Base-by-base conservation (phyloP, 495 filamentous ascomycete genomes). In the Annulohypoxylon stygium region DNA sequence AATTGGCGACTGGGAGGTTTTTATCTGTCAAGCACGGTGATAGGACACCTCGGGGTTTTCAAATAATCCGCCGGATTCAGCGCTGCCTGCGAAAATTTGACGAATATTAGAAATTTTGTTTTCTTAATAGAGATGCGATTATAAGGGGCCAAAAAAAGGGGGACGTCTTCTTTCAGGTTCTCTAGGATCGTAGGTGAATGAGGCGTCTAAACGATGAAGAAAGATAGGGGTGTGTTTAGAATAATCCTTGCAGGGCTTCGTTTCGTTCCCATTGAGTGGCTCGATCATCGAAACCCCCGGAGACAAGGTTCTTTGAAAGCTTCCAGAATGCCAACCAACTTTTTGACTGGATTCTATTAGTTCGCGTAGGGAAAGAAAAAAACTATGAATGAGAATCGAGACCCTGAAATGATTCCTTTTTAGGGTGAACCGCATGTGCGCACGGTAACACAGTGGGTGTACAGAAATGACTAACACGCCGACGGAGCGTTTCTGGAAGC, bases 241-340 rank as follows among this genome's bases (percentile, higher is more conserved):
- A 41, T 34, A 0, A 37, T 11, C 67, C 72, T 18, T 67, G 67
- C 23, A 11, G 43, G 30, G 58, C 53, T 70, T 70, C 23, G 63
- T 59, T 58, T 69, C 58, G 67, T 61, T 58, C 50, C 47, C 51
- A 26, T 41, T 60, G 63, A 71, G 63, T 75, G 72, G 72, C 67
- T 71, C 67, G 67, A 71, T 75, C 72, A 41, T 68, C 54, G 50
- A 61, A 53, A 68, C 60, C 64, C 72, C 67, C 59, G 47, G 71
- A 70, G 60, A 69, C 55, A 62, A 68, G 58, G 60, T 75, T 75
- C 71, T 71, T 71, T 75, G 25, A 67, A 69, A 51, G 57, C 72
- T 75, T 75, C 72, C 72, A 75, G 72, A 75, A 75, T 69, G 53
- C 59, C 51, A 43, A 61, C 48, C 34, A 64, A 67, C 18, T 54